Conservation (phyloP, 2,329 filamentous ascomycete genomes). For the Exophiala mesophila region DNA sequence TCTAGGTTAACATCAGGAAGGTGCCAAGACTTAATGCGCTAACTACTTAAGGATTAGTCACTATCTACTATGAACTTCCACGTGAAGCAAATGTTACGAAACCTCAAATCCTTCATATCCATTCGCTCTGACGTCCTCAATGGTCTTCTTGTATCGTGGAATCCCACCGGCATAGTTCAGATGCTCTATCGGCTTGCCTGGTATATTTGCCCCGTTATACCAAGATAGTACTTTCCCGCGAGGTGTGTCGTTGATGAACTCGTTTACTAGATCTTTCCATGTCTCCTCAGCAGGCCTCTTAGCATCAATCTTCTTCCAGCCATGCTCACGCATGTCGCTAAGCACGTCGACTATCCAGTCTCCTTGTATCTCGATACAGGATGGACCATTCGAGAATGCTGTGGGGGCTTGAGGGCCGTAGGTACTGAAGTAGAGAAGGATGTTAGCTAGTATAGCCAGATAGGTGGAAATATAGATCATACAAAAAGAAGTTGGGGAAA, state of each 20-base stretch:
- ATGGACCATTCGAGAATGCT: constrained; percentile 52
- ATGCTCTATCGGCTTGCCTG: constrained; percentile 50
- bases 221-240: constrained; percentile 39
- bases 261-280: constrained; percentile 30
- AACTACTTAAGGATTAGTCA: no score
- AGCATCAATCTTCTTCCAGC: constrained; percentile 10
- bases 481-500: constrained; percentile 46
- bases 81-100: neutral
- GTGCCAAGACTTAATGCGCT: no score
- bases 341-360: constrained; percentile 39
- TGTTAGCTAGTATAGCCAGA: constrained; percentile 35
- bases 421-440: constrained; percentile 42
- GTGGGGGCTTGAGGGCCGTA: constrained; percentile 56
- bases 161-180: constrained; percentile 32
- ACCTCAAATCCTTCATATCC: neutral
- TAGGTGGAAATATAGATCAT: constrained; percentile 36
- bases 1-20: no score
- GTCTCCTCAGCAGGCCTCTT: constrained; percentile 4
- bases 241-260: constrained; percentile 11
- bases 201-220: constrained; percentile 53
- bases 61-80: no score
- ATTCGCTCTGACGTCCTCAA: constrained; percentile 3
- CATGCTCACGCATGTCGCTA: constrained; percentile 4
- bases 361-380: constrained; percentile 52
- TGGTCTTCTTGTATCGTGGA: constrained; percentile 14